Evolutionary conservation across 2,329 filamentous ascomycete species (phyloP).

Genomic region (Calonectria pseudoreteaudii): DNA sequence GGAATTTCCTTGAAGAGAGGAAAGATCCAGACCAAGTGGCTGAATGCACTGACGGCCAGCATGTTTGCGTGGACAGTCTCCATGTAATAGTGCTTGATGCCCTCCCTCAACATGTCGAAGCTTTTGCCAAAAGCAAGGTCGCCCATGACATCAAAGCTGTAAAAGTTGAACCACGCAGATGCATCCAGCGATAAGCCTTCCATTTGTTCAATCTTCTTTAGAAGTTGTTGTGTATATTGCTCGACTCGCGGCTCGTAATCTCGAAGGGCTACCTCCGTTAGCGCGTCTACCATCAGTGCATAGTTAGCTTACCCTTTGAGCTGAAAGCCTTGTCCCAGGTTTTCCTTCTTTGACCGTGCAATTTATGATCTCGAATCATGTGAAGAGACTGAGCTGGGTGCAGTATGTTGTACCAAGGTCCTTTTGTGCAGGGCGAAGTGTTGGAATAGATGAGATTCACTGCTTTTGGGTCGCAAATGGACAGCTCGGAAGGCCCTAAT

Average conservation of each 20-base stretch:
- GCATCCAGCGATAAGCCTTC: conserved; percentile 38
- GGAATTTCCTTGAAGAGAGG: conserved; percentile 22
- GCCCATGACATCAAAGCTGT: conserved; percentile 54
- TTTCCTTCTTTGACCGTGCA: conserved; percentile 22
- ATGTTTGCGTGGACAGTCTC: conserved; percentile 18
- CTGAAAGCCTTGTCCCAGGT: conserved; percentile 26
- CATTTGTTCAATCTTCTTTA: conserved; percentile 11
- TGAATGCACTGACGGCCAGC: conserved; percentile 18
- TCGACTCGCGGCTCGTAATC: conserved; percentile 26
- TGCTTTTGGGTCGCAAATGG: conserved; percentile 15
- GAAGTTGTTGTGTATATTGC: conserved; percentile 19
- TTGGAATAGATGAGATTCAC: conserved; percentile 21
- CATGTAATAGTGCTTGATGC: conserved; percentile 19
- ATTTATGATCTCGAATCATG: conserved; percentile 16
- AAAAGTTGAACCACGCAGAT: conserved; percentile 50
- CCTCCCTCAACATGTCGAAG: conserved; percentile 48
- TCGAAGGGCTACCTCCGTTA: not conserved
- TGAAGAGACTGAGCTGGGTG: conserved; percentile 16
- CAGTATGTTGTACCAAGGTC: conserved; percentile 29
- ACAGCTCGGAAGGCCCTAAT: conserved; percentile 25
- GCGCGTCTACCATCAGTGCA: too few species aligned
- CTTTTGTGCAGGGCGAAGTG: conserved; percentile 24
- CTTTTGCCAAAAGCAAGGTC: conserved; percentile 51
- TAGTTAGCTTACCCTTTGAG: conserved; percentile 7
- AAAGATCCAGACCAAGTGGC: conserved; percentile 21